Conservation (phyloP, 2,329 filamentous ascomycete genomes). For the Colletotrichum neosansevieriae region DNA sequence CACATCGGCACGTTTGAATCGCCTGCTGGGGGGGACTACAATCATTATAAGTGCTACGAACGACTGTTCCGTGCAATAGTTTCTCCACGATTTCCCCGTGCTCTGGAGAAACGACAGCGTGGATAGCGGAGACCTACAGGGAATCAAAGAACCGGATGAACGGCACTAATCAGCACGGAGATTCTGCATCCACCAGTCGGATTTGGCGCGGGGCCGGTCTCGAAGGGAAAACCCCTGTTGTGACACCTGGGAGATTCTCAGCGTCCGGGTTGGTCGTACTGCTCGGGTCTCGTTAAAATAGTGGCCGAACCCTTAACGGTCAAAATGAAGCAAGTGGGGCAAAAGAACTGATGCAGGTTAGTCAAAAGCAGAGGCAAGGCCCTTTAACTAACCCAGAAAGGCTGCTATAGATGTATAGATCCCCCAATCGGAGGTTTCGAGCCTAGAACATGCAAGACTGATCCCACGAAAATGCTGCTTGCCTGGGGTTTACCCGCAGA, state of each 20-base stretch:
- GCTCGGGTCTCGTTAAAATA: too few relatives aligned
- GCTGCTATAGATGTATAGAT: too few relatives aligned
- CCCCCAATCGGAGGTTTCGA: too few relatives aligned
- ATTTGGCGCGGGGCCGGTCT: too few relatives aligned
- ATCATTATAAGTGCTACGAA: not conserved
- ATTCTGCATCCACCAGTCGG: conserved; percentile 26
- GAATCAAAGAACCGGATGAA: not conserved
- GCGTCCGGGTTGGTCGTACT: too few relatives aligned
- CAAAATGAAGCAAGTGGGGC: not conserved
- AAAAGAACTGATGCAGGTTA: too few relatives aligned
- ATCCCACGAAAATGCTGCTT: too few relatives aligned
- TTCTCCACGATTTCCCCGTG: conserved; percentile 5
- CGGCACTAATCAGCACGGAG: not conserved
- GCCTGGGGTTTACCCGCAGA: too few relatives aligned
- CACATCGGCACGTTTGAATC: not conserved
- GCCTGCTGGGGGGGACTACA: rapidly evolving
- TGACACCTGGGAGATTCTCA: not conserved
- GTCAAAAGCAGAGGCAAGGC: too few relatives aligned
- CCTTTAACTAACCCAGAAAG: too few relatives aligned
- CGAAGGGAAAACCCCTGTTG: not conserved
- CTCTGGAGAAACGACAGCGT: not conserved
- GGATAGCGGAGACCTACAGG: not conserved
- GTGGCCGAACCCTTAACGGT: not conserved
- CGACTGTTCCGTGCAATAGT: not conserved
- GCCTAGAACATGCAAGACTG: too few relatives aligned